Evolutionary conservation across 2,329 filamentous ascomycete genomes (phyloP), one percentile per base, ranked within the genome.

Genomic region (Venturia carpophila): DNA sequence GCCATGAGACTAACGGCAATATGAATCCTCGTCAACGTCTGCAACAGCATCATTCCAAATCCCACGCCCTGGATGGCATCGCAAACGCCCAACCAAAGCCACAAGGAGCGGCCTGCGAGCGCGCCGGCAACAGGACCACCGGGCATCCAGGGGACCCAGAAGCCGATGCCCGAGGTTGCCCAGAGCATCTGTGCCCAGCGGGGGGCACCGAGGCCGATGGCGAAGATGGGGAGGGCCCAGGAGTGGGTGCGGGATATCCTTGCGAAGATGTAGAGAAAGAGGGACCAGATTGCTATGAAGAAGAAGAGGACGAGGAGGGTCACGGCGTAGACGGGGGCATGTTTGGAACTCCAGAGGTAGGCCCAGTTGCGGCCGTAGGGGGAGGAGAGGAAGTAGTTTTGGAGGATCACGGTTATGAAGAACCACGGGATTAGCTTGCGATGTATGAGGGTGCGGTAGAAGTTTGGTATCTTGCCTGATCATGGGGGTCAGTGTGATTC

Each of bases 141-240:
- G 15, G 52, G 52, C 5, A 82, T 82, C 85, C 85, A 88, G 2
- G 86, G 86, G 1, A 89, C 73, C 70, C 83, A 88, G 39, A 80
- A 76, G 3, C 84, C 86, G 67, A 87, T 81, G 9, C 82, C 81
- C 7, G 81, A 84, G 7, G 81, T 83, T n/a, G 81, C 83, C 86
- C 86, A 88, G 71, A 86, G 84, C 71, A 87, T 87, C 72, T 89
- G 86, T 10, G 82, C 82, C 85, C 86, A 89, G 66, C 86, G 79
- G 1, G 86, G 86, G 2, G 85, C 85, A 49, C 83, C 84, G 15
- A 89, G 80, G 15, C 85, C 86, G 67, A 88, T 84, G 60, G 86
- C 85, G 68, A 88, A 87, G 65, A 89, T 82, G 19, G 86, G 86
- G 5, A 89, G 75, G 68, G 87, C 82, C 86, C 86, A 88, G 63